A percentile compares a stretch with the other conserved stretches of the same genome.
phyloP scores from a whole-genome alignment of 2,329 filamentous ascomycete genomes.

The Lachnellula arida region DNA sequence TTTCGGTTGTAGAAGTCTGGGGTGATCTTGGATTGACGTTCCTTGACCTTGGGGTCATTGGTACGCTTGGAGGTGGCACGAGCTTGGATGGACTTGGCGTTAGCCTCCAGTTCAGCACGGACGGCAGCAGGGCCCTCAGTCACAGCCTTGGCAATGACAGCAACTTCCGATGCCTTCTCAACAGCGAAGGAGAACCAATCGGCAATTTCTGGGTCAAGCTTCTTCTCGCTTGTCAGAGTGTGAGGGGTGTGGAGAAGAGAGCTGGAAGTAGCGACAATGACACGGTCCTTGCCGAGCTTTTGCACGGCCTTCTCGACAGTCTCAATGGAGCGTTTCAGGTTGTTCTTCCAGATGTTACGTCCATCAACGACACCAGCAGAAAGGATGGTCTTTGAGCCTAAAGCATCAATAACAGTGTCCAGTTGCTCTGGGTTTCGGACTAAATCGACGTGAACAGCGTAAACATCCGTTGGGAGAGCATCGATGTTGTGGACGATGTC shows the following conservation, averaged over 20 bases:
- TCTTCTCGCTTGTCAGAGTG: slow-evolving; percentile 98
- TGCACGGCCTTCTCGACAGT: slow-evolving; percentile 83
- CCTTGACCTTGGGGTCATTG: slow-evolving; percentile 97
- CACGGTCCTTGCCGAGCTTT: slow-evolving; percentile 95
- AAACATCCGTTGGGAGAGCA: slow-evolving; percentile 71
- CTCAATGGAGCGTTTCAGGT: slow-evolving; percentile 94
- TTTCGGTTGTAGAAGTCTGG: slow-evolving; percentile 86
- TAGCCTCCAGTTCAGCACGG: slow-evolving; percentile 86
- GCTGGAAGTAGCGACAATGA: slow-evolving; percentile 94
- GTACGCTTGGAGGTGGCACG: slow-evolving; percentile 90
- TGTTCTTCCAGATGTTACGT: slow-evolving; percentile 99
- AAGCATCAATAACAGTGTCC: slow-evolving; percentile 72
- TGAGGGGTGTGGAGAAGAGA: slow-evolving; percentile 98
- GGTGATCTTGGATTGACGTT: slow-evolving; percentile 85
- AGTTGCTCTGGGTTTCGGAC: slow-evolving; percentile 99
- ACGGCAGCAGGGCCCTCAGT: slow-evolving; percentile 87
- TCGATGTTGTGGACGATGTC: slow-evolving; percentile 99
- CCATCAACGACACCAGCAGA: slow-evolving; percentile 97
- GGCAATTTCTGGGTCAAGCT: slow-evolving; percentile 84
- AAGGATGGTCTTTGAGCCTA: slow-evolving; percentile 84
- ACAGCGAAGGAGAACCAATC: slow-evolving; percentile 99
- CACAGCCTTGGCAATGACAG: slow-evolving; percentile 93
- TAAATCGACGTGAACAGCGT: slow-evolving; percentile 90
- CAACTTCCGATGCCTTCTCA: slow-evolving; percentile 90
- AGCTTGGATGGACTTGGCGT: slow-evolving; percentile 88